Conservation (phyloP, 176 grass and related monocot genomes). For the Coix lacrymajobi region DNA sequence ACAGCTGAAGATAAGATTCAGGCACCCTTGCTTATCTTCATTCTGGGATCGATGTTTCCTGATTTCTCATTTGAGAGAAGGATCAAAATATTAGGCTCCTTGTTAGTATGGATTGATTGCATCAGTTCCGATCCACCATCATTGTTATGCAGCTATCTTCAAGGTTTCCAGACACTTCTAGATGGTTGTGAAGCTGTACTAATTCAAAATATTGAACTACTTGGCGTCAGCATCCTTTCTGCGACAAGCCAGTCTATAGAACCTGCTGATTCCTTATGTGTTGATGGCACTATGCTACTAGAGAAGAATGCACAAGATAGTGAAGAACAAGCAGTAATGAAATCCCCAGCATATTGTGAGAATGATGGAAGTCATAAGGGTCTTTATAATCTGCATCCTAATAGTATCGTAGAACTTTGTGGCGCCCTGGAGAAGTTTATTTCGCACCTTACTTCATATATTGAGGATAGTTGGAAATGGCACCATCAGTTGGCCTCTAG, state of each 20-base stretch:
- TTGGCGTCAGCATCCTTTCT: slow-evolving; percentile 40
- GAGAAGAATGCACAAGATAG: slow-evolving; percentile 23
- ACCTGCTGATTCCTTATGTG: slow-evolving; percentile 11
- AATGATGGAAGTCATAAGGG: slow-evolving; percentile 14
- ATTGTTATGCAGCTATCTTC: slow-evolving; percentile 57
- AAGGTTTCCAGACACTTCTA: slow-evolving; percentile 55
- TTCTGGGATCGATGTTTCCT: slow-evolving; percentile 69
- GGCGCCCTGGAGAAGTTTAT: slow-evolving; percentile 47
- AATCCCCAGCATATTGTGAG: slow-evolving; percentile 1
- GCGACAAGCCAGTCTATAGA: slow-evolving; percentile 23
- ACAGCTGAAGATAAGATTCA: slow-evolving; percentile 42
- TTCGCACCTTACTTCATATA: slow-evolving; percentile 39
- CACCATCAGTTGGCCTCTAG: slow-evolving; percentile 48
- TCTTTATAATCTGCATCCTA: slow-evolving; percentile 20
- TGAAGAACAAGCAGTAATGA: slow-evolving; percentile 15
- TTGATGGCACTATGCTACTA: slow-evolving; percentile 22
- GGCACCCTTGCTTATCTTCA: slow-evolving; percentile 71
- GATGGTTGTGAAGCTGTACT: slow-evolving; percentile 54
- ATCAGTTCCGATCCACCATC: slow-evolving; percentile 45
- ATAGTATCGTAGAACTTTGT: slow-evolving; percentile 47
- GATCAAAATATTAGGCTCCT: slow-evolving; percentile 56
- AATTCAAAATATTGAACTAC: slow-evolving; percentile 46
- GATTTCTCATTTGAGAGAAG: slow-evolving; percentile 86
- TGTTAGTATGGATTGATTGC: slow-evolving; percentile 61
- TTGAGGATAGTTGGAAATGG: slow-evolving; percentile 60